Evolutionary conservation across 1,284 basidiomycete species (phyloP).

Genomic region (Volvariella volvacea): DNA sequence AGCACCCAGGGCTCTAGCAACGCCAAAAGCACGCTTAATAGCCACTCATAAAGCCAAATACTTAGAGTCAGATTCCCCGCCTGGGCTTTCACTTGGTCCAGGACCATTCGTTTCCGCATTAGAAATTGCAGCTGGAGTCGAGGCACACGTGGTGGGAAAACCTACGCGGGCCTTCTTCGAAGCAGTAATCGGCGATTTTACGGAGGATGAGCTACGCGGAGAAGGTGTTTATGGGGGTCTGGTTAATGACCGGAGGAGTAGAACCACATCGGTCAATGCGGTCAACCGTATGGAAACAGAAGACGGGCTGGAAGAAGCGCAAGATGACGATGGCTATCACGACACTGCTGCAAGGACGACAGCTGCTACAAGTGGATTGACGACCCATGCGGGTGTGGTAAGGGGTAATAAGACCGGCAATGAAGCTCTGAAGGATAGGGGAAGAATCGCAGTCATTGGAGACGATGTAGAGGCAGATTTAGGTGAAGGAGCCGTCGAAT

Average conservation of each 20-base stretch:
- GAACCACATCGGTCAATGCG: too few species aligned
- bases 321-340: slow-evolving; percentile 8
- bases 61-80: slow-evolving; percentile 30
- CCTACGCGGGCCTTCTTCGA: slow-evolving; percentile 56
- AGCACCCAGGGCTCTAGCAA: background rate
- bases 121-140: slow-evolving; percentile 43
- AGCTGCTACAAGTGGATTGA: too few species aligned
- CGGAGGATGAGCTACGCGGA: slow-evolving; percentile 4
- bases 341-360: too few species aligned
- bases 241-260: too few species aligned
- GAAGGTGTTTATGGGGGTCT: background rate
- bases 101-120: slow-evolving; percentile 65
- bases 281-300: background rate
- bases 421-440: slow-evolving; percentile 4
- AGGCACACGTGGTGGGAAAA: slow-evolving; percentile 59
- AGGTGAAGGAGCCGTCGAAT: slow-evolving; percentile 52
- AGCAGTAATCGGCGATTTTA: slow-evolving; percentile 43
- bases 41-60: slow-evolving; percentile 54
- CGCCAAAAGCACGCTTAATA: slow-evolving; percentile 25
- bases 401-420: too few species aligned
- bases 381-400: too few species aligned
- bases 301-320: slow-evolving; percentile 15
- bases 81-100: slow-evolving; percentile 57
- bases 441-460: slow-evolving; percentile 52
- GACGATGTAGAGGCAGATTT: slow-evolving; percentile 65